Evolutionary conservation across 768 basidiomycete species (phyloP).

Genomic region (Coprinopsis marcescibilis): DNA sequence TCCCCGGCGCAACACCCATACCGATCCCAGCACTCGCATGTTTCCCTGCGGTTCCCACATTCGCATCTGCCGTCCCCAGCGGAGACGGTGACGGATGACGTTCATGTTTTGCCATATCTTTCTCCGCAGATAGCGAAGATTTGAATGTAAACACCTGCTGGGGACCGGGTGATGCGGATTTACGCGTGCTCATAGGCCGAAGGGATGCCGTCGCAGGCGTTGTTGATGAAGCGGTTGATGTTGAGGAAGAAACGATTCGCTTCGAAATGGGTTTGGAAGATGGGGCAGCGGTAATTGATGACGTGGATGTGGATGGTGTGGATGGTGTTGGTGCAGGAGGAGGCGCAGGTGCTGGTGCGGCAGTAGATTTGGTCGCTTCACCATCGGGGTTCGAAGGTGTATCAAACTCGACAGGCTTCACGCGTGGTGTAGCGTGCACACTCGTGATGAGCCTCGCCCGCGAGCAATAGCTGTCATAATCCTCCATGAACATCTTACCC

Average conservation of each 20-base stretch:
- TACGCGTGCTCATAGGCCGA: constrained; percentile 38
- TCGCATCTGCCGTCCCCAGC: constrained; percentile 65
- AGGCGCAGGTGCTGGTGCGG: constrained; percentile 17
- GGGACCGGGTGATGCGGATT: constrained; percentile 39
- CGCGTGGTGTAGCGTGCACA: constrained; percentile 84
- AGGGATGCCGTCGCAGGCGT: constrained; percentile 13
- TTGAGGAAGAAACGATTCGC: no score
- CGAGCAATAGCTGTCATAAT: constrained; percentile 82
- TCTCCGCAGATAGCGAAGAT: constrained; percentile 31
- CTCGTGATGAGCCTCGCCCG: constrained; percentile 86
- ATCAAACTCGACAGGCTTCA: constrained; percentile 68
- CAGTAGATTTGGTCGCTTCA: constrained; percentile 13
- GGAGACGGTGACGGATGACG: constrained; percentile 66
- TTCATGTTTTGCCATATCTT: constrained; percentile 45
- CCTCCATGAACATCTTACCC: constrained; percentile 84
- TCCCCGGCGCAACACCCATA: constrained; percentile 26
- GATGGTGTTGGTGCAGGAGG: constrained; percentile 14
- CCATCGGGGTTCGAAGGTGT: constrained; percentile 26
- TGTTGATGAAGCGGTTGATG: constrained; percentile 21
- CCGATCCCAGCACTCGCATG: constrained; percentile 29
- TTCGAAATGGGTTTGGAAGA: no score
- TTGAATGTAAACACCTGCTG: constrained; percentile 32
- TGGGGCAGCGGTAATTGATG: no score
- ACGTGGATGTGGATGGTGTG: constrained; percentile 21
- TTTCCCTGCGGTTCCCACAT: constrained; percentile 39